Evolutionary conservation across 1,139 yeast genomes (phyloP).

Genomic region (Diutina sp.): DNA sequence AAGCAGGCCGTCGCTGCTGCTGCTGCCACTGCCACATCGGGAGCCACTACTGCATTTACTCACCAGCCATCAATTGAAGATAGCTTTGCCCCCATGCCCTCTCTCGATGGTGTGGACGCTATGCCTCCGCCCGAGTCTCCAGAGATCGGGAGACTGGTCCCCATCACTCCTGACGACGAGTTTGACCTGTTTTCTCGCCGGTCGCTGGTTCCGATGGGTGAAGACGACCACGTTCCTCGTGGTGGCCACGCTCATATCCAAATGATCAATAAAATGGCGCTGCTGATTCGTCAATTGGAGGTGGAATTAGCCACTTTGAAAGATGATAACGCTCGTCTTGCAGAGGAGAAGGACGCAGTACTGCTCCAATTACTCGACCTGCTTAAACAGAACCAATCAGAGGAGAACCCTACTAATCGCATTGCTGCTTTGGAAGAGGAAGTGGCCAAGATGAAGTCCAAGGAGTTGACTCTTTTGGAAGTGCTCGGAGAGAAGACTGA

Average conservation of each 20-base stretch:
- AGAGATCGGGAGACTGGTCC: not conserved
- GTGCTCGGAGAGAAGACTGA: conserved; percentile 85
- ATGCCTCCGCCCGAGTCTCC: not conserved
- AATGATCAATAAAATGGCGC: conserved; percentile 56
- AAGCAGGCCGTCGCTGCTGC: not conserved
- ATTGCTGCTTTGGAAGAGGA: conserved; percentile 22
- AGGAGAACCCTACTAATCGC: conserved; percentile 21
- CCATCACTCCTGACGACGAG: not conserved
- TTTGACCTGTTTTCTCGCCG: not conserved
- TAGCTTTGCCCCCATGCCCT: not conserved
- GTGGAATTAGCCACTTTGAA: conserved; percentile 55
- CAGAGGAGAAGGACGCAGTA: conserved; percentile 44
- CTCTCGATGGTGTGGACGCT: not conserved
- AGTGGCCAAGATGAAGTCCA: conserved; percentile 23
- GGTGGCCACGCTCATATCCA: conserved; percentile 27
- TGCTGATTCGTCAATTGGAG: conserved; percentile 69
- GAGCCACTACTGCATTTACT: not conserved
- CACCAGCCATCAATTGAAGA: not conserved
- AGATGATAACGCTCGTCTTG: conserved; percentile 47
- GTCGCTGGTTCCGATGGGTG: not conserved
- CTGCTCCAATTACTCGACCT: conserved; percentile 47
- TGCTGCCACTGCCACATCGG: no score
- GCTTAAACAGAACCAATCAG: conserved; percentile 35
- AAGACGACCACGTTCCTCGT: conserved; percentile 4
- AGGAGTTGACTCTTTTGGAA: conserved; percentile 54